Conservation (phyloP, 441 rosid genomes). For the Erysimum cheiri region DNA sequence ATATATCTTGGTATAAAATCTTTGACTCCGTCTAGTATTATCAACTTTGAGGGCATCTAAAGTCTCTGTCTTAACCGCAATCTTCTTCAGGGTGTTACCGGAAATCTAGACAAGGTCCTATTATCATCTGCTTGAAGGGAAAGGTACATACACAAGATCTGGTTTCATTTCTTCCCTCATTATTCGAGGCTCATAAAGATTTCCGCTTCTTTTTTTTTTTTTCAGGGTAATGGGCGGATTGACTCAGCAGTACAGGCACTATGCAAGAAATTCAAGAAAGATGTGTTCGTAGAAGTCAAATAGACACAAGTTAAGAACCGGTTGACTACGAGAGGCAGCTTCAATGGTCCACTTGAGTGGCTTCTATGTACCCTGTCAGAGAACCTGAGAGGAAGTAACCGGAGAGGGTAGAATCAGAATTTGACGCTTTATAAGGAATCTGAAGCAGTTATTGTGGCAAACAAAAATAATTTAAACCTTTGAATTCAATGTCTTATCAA, state of each 20-base stretch:
- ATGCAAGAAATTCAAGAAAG: conserved; percentile 59
- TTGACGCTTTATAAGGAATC: conserved; percentile 19
- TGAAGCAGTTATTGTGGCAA: background rate
- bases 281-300: conserved; percentile 53
- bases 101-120: conserved; percentile 76
- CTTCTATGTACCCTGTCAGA: conserved; percentile 19
- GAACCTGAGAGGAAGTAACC: conserved; percentile 27
- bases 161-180: background rate
- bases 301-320: conserved; percentile 27
- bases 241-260: conserved; percentile 64
- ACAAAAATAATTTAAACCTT: background rate
- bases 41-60: conserved; percentile 3
- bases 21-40: background rate
- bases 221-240: conserved; percentile 63
- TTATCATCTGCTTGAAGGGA: conserved; percentile 68
- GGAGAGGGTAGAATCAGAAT: conserved; percentile 27
- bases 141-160: conserved; percentile 59
- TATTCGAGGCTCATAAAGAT: background rate
- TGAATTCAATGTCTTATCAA: conserved; percentile 27
- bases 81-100: conserved; percentile 70
- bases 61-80: conserved; percentile 25
- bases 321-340: conserved; percentile 32
- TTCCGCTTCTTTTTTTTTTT: background rate
- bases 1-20: conserved; percentile 67
- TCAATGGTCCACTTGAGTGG: conserved; percentile 14